Evolutionary conservation across 106 monocot genomes (phyloP).

Genomic region (Dendrobium chrysotoxum): DNA sequence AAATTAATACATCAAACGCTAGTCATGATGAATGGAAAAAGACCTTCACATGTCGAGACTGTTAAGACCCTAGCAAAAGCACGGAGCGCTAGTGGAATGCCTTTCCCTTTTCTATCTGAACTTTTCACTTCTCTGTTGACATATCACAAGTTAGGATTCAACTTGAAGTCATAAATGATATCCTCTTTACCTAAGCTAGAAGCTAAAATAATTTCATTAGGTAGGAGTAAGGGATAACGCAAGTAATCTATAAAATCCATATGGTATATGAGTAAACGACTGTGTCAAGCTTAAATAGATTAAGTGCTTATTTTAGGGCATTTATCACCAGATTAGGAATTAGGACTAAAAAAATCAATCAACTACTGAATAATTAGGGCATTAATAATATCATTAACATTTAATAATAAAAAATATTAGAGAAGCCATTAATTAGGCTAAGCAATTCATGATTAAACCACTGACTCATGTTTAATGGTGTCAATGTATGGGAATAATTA

Average conservation of each 20-base stretch:
- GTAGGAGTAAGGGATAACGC: neutral
- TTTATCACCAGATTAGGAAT: neutral
- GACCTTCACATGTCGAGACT: conserved; percentile 60
- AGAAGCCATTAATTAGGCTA: no score
- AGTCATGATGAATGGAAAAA: neutral
- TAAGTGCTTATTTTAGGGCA: neutral
- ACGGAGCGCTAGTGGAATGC: conserved; percentile 72
- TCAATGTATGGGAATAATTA: no score
- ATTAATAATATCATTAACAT: neutral
- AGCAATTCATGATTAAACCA: neutral
- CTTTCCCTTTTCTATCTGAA: conserved; percentile 47
- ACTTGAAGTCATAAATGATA: neutral
- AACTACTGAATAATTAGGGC: neutral
- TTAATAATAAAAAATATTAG: no score
- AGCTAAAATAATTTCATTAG: neutral
- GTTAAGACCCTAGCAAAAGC: conserved; percentile 73
- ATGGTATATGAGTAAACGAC: neutral
- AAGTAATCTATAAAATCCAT: neutral
- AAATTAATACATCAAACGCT: no score
- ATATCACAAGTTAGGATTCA: neutral
- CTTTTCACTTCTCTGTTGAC: conserved; percentile 57
- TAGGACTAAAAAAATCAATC: neutral
- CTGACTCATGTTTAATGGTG: neutral
- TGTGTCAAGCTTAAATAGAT: neutral
- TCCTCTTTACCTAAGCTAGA: neutral